phyloP scores from a whole-genome alignment of 2,329 filamentous ascomycete genomes.

The Penicillium polonicum region DNA sequence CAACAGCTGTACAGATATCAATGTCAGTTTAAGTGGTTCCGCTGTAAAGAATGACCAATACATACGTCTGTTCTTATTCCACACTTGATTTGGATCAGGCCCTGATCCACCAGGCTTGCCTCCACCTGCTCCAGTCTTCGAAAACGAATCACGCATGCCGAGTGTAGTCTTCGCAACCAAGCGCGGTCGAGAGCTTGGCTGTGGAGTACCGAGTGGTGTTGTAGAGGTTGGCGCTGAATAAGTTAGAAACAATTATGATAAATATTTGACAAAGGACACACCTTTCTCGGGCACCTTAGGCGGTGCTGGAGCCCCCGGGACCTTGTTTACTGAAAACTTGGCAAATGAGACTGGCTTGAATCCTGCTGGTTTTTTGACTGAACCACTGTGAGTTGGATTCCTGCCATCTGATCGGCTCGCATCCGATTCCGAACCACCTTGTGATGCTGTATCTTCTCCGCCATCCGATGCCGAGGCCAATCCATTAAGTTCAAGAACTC shows the following conservation, averaged over 20 bases:
- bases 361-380: slow-evolving; percentile 60
- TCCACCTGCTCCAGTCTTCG: slow-evolving; percentile 48
- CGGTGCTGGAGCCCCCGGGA: slow-evolving; percentile 52
- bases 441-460: slow-evolving; percentile 41
- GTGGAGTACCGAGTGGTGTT: slow-evolving; percentile 39
- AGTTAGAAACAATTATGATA: background rate
- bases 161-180: slow-evolving; percentile 63
- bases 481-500: slow-evolving; percentile 43
- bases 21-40: slow-evolving; percentile 19
- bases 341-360: slow-evolving; percentile 68
- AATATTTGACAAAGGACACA: slow-evolving; percentile 26
- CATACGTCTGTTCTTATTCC: slow-evolving; percentile 67
- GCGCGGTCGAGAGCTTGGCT: slow-evolving; percentile 55
- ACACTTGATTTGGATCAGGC: slow-evolving; percentile 67
- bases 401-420: slow-evolving; percentile 56
- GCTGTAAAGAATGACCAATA: background rate
- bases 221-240: slow-evolving; percentile 37
- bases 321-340: slow-evolving; percentile 65
- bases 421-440: slow-evolving; percentile 62
- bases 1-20: slow-evolving; percentile 43
- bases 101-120: slow-evolving; percentile 50
- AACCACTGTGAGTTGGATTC: slow-evolving; percentile 47
- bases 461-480: slow-evolving; percentile 36
- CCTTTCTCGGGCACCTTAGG: slow-evolving; percentile 57
- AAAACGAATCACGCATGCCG: slow-evolving; percentile 51